Evolutionary conservation across 768 basidiomycete genomes (phyloP).

Genomic region (Auriculariales sp.): DNA sequence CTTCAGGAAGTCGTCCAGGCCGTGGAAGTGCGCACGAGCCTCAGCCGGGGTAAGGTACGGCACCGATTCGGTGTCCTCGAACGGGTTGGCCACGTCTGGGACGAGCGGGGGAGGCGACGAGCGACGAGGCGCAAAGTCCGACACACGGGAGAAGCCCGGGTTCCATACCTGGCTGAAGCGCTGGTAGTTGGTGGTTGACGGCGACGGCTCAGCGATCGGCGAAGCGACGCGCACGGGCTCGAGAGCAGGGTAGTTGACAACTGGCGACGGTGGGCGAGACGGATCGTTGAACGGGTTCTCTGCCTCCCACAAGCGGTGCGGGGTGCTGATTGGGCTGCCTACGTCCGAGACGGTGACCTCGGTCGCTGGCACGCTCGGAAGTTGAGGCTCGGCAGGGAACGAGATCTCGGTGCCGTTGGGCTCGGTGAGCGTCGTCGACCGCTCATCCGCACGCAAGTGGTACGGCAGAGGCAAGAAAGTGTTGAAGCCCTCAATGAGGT

Average conservation of each 20-base stretch:
- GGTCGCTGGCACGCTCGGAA: too few species aligned
- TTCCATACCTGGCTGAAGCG: background rate
- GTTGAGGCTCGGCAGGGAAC: too few species aligned
- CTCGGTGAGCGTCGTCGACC: background rate
- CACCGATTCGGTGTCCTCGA: background rate
- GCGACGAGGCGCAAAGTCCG: slow-evolving; percentile 2
- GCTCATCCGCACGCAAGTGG: slow-evolving; percentile 7
- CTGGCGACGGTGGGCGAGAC: background rate
- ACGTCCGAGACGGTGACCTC: too few species aligned
- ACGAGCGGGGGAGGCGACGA: too few species aligned
- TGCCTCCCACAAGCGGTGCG: too few species aligned
- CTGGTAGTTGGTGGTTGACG: background rate
- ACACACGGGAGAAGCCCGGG: background rate
- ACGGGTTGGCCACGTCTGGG: background rate
- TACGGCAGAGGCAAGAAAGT: slow-evolving; percentile 32
- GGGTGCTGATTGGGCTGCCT: too few species aligned
- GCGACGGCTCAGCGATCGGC: background rate
- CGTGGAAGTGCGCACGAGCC: background rate
- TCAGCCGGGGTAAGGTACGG: background rate
- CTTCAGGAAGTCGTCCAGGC: background rate
- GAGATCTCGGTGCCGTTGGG: too few species aligned
- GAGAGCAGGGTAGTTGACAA: background rate
- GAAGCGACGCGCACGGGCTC: background rate
- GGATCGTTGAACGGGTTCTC: too few species aligned
- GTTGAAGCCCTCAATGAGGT: slow-evolving; percentile 33